Conservation (phyloP, 2,329 filamentous ascomycete genomes). For the Aspergillus amoenus region DNA sequence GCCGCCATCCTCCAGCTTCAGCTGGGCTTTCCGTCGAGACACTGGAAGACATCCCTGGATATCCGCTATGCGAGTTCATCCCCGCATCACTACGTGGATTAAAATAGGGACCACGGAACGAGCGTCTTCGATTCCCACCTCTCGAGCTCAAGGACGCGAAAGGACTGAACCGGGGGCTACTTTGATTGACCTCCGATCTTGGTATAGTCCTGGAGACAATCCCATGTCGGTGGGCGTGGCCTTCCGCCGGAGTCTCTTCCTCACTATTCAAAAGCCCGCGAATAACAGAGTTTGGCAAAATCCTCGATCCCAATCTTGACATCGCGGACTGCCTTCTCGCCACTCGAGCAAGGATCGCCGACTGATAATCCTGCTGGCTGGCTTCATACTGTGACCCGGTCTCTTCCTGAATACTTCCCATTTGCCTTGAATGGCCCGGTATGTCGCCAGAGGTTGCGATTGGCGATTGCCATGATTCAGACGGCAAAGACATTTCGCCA, state of each 20-base stretch:
- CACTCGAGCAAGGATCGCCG: conserved; percentile 34
- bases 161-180: conserved; percentile 39
- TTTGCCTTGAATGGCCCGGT: conserved; percentile 19
- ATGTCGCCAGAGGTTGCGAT: conserved; percentile 14
- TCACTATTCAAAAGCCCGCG: conserved; percentile 46
- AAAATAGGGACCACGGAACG: conserved; percentile 40
- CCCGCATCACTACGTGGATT: conserved; percentile 37
- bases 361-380: conserved; percentile 31
- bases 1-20: conserved; percentile 36
- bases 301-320: conserved; percentile 48
- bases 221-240: conserved; percentile 45
- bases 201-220: conserved; percentile 39
- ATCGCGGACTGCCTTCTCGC: conserved; percentile 47
- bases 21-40: conserved; percentile 25
- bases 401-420: conserved; percentile 40
- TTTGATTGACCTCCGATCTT: conserved; percentile 34
- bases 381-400: conserved; percentile 33
- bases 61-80: conserved; percentile 28
- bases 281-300: conserved; percentile 48
- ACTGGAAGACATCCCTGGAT: conserved; percentile 28
- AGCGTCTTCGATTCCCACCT: conserved; percentile 41
- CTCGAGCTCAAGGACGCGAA: conserved; percentile 41
- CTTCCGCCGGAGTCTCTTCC: conserved; percentile 47
- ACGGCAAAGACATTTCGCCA: conserved; percentile 10
- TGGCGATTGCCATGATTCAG: conserved; percentile 22